phyloP scores from a whole-genome alignment of 2,329 filamentous ascomycete species.

The Colletotrichum sidae region DNA sequence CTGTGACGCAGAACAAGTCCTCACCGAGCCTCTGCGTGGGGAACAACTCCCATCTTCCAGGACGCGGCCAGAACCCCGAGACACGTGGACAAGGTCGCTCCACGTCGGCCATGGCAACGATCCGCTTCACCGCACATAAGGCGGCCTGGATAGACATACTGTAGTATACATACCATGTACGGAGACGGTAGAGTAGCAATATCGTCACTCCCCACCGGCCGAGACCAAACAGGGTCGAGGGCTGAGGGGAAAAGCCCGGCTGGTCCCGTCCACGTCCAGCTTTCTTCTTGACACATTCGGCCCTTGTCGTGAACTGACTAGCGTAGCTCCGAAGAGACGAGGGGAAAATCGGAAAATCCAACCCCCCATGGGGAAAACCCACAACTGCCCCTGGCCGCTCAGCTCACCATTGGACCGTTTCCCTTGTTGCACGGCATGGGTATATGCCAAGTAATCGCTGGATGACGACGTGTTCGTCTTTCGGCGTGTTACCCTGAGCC shows the following conservation, averaged over 20 bases:
- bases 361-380: slow-evolving; percentile 18
- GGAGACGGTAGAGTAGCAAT: no score
- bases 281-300: neutral
- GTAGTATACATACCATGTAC: no score
- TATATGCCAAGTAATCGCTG: neutral
- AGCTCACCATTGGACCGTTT: slow-evolving; percentile 13
- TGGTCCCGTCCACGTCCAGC: no score
- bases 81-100: no score
- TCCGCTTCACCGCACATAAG: no score
- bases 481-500: no score
- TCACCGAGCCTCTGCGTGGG: no score
- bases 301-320: slow-evolving; percentile 15
- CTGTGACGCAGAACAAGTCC: neutral
- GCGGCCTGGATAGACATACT: no score
- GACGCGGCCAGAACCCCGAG: no score
- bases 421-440: neutral
- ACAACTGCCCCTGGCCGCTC: neutral
- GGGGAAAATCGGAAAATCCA: slow-evolving; percentile 7
- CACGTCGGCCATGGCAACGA: no score
- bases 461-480: slow-evolving; percentile 14
- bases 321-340: neutral
- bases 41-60: no score
- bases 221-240: slow-evolving; percentile 2
- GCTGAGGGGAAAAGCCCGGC: slow-evolving; percentile 8
- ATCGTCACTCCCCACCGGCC: slow-evolving; percentile 4